Conservation (phyloP, 192 early-diverging fungal genomes). For the Linnemannia zychae region DNA sequence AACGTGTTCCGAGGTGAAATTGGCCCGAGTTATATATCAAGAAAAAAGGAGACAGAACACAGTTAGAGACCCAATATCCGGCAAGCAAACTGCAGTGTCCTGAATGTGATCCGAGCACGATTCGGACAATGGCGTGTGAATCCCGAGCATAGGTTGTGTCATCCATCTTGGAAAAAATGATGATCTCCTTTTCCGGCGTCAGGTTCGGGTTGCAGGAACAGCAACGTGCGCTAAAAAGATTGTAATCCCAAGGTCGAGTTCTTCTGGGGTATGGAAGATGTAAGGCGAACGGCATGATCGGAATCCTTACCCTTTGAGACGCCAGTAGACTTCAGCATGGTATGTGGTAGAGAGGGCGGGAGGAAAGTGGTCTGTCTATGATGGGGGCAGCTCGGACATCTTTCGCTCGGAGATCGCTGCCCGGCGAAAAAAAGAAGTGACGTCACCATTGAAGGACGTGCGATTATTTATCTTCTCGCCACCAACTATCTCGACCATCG, state of each 20-base stretch:
- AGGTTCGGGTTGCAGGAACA: not conserved
- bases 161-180: not conserved
- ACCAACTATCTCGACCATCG: no score
- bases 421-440: no score
- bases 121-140: not conserved
- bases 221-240: not conserved
- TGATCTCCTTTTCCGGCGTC: not conserved
- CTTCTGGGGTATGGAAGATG: not conserved
- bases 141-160: not conserved
- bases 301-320: constrained; percentile 28
- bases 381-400: no score
- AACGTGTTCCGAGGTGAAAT: not conserved
- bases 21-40: constrained; percentile 1
- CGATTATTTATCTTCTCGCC: no score
- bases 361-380: not conserved
- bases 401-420: no score
- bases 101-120: not conserved
- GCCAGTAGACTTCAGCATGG: constrained; percentile 23
- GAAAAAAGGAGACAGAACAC: not conserved
- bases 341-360: not conserved
- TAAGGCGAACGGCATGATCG: not conserved
- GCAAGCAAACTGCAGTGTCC: not conserved
- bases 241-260: not conserved
- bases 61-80: not conserved
- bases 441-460: no score